Evolutionary conservation across 345 rosid species (phyloP), one percentile per base, ranked within the genome.

Genomic region (Gossypium anomalum): DNA sequence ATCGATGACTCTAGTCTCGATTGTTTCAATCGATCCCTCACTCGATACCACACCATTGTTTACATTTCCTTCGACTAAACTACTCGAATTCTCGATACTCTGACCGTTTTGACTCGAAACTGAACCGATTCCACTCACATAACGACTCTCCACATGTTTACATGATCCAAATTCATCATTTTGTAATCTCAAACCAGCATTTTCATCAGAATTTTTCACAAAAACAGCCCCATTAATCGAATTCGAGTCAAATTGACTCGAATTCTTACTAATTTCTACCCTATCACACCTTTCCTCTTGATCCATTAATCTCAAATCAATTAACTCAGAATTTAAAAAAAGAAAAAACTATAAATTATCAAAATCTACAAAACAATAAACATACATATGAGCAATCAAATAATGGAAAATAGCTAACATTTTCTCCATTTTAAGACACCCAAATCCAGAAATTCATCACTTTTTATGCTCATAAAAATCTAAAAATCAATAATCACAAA

Each of bases 231-330:
- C 47, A 52, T 70, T 27, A 70, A 17, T 12, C 1, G 14, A 17
- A 69, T 16, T 69, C 9, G 75, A 70, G 75, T 65, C 45, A 77
- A 47, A 67, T 73, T 52, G 75, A 60, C 63, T 59, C 58, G 72
- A 75, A 66, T 68, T 67, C 58, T 77, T 76, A 48, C 75, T 66
- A 78, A 67, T 73, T 58, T 62, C 41, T 25, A 4, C 20, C 71
- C 63, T 53, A 69, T 66, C 81, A 20, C 59, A 45, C 19, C 16
- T 70, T 25, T 27, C 58, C 48, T 71, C 79, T 57, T 23, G 61
- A 48, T 82, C 90, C 92, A 88, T 87, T 78, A 67, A 69, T 81
- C 51, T 52, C 17, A 25, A 34, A 27, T 52, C 17, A 25, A 34
- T 27, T 34, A 67, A 59, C 3, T 49, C 12, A 13, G 14, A 23